Evolutionary conservation across 2,329 filamentous ascomycete species (phyloP), one percentile per base, ranked within the genome.

Genomic region (Trichoderma arundinaceum): DNA sequence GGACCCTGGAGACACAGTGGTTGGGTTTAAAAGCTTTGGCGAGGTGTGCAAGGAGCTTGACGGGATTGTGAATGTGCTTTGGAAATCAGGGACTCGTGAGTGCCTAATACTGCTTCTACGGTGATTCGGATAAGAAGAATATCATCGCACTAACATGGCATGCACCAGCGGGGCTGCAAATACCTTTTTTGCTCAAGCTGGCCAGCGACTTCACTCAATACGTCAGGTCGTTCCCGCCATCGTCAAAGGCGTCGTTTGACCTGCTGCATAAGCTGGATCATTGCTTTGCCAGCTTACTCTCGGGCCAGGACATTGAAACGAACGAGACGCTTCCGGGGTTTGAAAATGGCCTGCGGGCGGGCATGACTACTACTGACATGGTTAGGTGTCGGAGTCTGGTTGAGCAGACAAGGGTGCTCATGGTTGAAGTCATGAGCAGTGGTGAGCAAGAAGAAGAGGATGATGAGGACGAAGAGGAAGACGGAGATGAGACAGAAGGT

Each of bases 31-130:
- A 62, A 86, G 78, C 59, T 91, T 94, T 75, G 82, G 80, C 57
- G 89, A 94, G 72, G 85, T 92, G 4, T 92, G 87, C 62, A 85
- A 81, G 65, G 92, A 97, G 72, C 77, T 96, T 0, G 90, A 94
- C 64, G 83, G 83, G 6, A 75, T 97, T 12, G 79, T 96, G 15
- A 90, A 96, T 75, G 85, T 96, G 7, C 78, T 97, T 5, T 98
- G 94, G 94, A 85, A 92, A 22, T 92, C 89, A 35, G 92, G 91
- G 9, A 97, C 94, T 22, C 92, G 92, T 93, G 82, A 75, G 91
- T 76, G 17, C 4, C 17, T 10, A 6, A 7, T 1, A 15, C 5
- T 33, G 41, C 17, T 9, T 7, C 13, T 10, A 12, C 12, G 2
- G 22, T 28, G 4, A 28, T 28, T 4, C 4, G 22, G 22, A 28